These are phyloP conservation scores for Zymoseptoria crescenta DNA, from an alignment of 2,329 filamentous ascomycete species.

Conservation along the genomic window DNA sequence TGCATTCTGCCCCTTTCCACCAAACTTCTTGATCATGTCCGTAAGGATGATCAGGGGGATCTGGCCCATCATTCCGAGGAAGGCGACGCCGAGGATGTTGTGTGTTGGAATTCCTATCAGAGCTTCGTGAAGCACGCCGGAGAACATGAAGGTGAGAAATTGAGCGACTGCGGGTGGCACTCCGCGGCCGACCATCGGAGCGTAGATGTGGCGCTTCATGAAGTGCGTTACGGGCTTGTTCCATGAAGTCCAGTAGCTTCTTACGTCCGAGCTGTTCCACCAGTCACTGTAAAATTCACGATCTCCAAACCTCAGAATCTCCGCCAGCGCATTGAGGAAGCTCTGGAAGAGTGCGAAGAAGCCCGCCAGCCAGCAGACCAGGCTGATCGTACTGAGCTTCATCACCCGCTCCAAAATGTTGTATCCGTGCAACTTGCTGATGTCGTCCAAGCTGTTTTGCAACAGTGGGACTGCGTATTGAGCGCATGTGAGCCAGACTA, in stretches of 20 bases:
- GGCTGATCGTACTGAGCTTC: slow-evolving; percentile 89
- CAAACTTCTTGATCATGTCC: slow-evolving; percentile 66
- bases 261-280: slow-evolving; percentile 89
- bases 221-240: slow-evolving; percentile 97
- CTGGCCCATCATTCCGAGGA: slow-evolving; percentile 88
- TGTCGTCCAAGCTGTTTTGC: slow-evolving; percentile 81
- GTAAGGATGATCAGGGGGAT: slow-evolving; percentile 81
- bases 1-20: slow-evolving; percentile 56
- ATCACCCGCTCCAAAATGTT: slow-evolving; percentile 83
- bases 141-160: slow-evolving; percentile 77
- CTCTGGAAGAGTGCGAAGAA: slow-evolving; percentile 97
- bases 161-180: slow-evolving; percentile 66
- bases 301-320: slow-evolving; percentile 84
- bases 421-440: slow-evolving; percentile 68
- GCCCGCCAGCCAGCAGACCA: slow-evolving; percentile 93
- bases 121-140: slow-evolving; percentile 82
- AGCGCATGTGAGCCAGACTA: slow-evolving; percentile 85
- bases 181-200: slow-evolving; percentile 76
- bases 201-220: slow-evolving; percentile 91
- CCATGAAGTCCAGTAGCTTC: slow-evolving; percentile 91
- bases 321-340: slow-evolving; percentile 81
- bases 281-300: slow-evolving; percentile 93
- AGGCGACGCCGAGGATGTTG: slow-evolving; percentile 65
- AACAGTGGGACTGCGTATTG: slow-evolving; percentile 91
- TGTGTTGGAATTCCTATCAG: slow-evolving; percentile 92